These are phyloP conservation scores for Ajuga reptans DNA, from an alignment of 305 asterid species.

Conservation along the genomic window DNA sequence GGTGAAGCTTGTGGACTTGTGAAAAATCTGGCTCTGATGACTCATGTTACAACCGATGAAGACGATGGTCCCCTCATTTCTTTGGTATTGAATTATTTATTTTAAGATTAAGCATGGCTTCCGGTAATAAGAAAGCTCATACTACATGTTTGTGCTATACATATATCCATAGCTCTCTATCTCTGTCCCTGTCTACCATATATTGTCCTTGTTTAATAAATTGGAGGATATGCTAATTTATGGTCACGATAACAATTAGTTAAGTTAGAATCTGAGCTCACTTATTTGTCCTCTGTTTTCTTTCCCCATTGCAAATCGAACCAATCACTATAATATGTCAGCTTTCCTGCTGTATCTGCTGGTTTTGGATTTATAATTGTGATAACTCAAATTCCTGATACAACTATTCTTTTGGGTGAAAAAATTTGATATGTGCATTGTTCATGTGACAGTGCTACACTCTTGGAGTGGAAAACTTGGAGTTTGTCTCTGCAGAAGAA, in stretches of 20 bases:
- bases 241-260: too few relatives aligned
- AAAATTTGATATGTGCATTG: slow-evolving; percentile 13
- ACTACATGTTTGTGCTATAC: not conserved
- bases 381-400: slow-evolving; percentile 7
- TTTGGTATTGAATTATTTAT: slow-evolving; percentile 40
- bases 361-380: slow-evolving; percentile 12
- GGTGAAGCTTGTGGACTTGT: slow-evolving; percentile 98
- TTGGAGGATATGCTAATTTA: too few relatives aligned
- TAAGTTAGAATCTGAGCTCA: not conserved
- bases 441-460: slow-evolving; percentile 54
- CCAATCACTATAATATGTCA: not conserved
- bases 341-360: not conserved
- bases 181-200: too few relatives aligned
- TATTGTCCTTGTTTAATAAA: too few relatives aligned
- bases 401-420: slow-evolving; percentile 5
- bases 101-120: not conserved
- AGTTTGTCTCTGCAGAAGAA: slow-evolving; percentile 76
- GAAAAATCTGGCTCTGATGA: slow-evolving; percentile 92
- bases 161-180: too few relatives aligned
- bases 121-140: not conserved
- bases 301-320: not conserved
- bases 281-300: slow-evolving; percentile 4
- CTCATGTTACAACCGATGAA: slow-evolving; percentile 96
- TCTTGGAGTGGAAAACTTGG: slow-evolving; percentile 81
- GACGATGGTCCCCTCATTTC: slow-evolving; percentile 76